Percentiles rank a stretch among this genome's conserved stretches.
Conservation (phyloP, 1,284 basidiomycete species). For the Ceraceosorus guamensis region DNA sequence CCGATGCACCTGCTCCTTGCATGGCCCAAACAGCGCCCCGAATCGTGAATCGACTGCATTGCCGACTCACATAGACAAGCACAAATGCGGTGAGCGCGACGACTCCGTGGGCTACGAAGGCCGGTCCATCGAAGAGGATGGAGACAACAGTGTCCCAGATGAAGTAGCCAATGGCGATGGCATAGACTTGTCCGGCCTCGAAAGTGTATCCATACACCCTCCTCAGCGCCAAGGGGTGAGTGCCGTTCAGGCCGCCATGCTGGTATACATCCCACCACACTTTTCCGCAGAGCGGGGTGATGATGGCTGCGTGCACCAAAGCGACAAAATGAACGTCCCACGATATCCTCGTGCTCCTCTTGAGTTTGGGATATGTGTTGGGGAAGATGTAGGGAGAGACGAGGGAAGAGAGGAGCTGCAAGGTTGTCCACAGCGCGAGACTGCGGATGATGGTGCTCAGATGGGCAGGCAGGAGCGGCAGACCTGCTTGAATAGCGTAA, state of each 20-base stretch:
- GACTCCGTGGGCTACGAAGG: conserved; percentile 48
- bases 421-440: conserved; percentile 35
- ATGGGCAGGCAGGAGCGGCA: conserved; percentile 34
- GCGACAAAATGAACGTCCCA: conserved; percentile 50
- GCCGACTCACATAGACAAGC: conserved; percentile 27
- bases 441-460: conserved; percentile 36
- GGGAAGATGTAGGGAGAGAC: conserved; percentile 41
- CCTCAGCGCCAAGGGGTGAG: conserved; percentile 21
- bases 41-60: too few species aligned
- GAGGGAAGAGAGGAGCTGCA: conserved; percentile 40
- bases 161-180: conserved; percentile 42
- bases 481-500: too few species aligned
- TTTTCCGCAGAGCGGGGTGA: conserved; percentile 29
- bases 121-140: conserved; percentile 41
- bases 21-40: too few species aligned
- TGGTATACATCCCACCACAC: conserved; percentile 29
- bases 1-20: too few species aligned
- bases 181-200: conserved; percentile 33
- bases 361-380: conserved; percentile 36
- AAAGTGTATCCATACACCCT: conserved; percentile 44
- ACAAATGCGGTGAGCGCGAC: conserved; percentile 43
- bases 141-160: conserved; percentile 47
- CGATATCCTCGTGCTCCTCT: conserved; percentile 32
- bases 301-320: conserved; percentile 31
- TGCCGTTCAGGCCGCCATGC: conserved; percentile 19